Evolutionary conservation across 257 asterid genomes (phyloP), one percentile per base, ranked within the genome.

Genomic region (Penstemon barbatus): DNA sequence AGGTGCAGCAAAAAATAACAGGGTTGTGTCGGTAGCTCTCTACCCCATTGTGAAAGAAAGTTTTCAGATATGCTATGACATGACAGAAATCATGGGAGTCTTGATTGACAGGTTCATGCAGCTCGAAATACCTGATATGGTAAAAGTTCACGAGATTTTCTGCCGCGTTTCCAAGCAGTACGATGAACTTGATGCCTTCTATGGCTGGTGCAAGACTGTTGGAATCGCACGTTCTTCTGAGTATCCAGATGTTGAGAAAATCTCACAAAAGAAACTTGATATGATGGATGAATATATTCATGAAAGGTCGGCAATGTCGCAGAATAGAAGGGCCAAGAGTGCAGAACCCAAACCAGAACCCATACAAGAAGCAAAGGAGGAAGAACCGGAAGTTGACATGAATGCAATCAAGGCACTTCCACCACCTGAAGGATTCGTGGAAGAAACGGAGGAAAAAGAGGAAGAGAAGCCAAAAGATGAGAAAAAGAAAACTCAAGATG

Each of bases 261-360:
- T 91, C 66, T 64, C 93, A 1, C 89, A 78, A 38, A 84, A 80
- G 75, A 91, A 85, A 63, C 96, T 94, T 9, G 95, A 94, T 7
- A 86, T 85, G 71, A 91, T 94, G 97, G 96, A 94, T 1, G 96
- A 91, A 5, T 86, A 81, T 71, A 94, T 87, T 33, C 76, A 78
- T 0, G 94, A 91, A 38, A 94, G 81, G 65, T 77, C 96, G 4
- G 36, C 67, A 11, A 71, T 77, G 85, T 66, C 60, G 33, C 79
- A 78, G 19, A 76, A 19, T 63, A 71, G 57, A 65, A 67, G 67
- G 71, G 39, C 52, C 10, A 60, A 25, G 48, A 70, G 73, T 51
- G 54, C 59, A 0, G 81, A 76, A 51, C 82, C 85, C 5, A 37
- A 45, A 18, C 83, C 83, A 2, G 71, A 70, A 11, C 70, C 73